Percentiles rank a stretch among this genome's conserved stretches.
These are phyloP conservation scores for Castanopsis chinensis DNA, from an alignment of 306 rosid genomes.

Conservation along the genomic window DNA sequence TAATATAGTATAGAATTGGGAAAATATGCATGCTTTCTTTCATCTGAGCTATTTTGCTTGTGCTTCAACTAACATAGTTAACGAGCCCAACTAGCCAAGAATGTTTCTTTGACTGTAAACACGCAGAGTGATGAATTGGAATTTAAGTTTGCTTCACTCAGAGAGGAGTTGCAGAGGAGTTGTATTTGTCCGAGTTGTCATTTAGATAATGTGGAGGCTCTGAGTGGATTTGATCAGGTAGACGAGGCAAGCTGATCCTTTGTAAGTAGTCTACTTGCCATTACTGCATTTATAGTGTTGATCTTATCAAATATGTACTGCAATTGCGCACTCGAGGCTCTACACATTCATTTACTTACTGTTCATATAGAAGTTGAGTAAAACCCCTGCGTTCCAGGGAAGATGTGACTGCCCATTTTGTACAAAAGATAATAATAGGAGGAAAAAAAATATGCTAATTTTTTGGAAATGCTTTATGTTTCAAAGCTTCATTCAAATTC, in stretches of 20 bases:
- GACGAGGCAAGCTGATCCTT: slow-evolving; percentile 37
- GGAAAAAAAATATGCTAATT: neutral
- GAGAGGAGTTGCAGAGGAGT: slow-evolving; percentile 67
- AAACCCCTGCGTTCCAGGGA: neutral
- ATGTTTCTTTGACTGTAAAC: slow-evolving; percentile 57
- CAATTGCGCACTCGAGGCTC: neutral
- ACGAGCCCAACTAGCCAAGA: neutral
- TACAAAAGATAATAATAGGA: neutral
- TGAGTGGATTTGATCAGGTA: slow-evolving; percentile 41
- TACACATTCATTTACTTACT: neutral
- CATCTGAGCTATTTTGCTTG: neutral
- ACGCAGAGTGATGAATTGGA: slow-evolving; percentile 66
- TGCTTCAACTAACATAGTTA: neutral
- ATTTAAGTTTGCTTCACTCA: slow-evolving; percentile 41
- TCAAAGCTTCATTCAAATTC: neutral
- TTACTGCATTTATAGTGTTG: slow-evolving; percentile 11
- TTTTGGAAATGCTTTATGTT: neutral
- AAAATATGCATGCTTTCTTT: neutral
- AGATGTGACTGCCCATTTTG: slow-evolving; percentile 4
- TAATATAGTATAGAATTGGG: neutral
- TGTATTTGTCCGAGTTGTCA: slow-evolving; percentile 74
- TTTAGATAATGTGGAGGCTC: slow-evolving; percentile 56
- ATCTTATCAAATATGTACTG: neutral
- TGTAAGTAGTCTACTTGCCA: slow-evolving; percentile 34
- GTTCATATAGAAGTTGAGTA: neutral